Base-by-base conservation (phyloP, 2,329 filamentous ascomycete genomes). In the Sporothrix variecibatus region DNA sequence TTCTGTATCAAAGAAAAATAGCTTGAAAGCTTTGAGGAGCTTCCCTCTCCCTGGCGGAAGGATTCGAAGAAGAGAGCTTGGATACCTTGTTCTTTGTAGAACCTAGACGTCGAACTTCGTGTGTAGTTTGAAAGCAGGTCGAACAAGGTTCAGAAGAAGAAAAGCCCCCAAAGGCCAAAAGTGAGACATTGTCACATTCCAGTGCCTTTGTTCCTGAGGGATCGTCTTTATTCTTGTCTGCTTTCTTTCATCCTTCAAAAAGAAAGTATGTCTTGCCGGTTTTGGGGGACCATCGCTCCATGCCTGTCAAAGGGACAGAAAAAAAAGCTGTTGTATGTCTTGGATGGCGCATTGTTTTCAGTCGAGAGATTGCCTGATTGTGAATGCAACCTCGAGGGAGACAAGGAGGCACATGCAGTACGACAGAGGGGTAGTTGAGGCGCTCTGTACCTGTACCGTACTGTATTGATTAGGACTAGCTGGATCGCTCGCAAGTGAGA, bases 121-220 rank as follows among this genome's bases (percentile, higher is more conserved):
- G 43, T 43, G 43, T 49, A 49, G 15, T 49, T 49, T 6, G 43
- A 56, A 56, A 56, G 51, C n/a, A 56, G n/a, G n/a, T 26, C 51
- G 8, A 12, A 9, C n/a, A 49, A 49, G 15, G 51, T 53, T 17
- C 34, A 34, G 34, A 34, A 3, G 23, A 53, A 26, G 31, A 40
- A 40, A 64, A 38, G 12, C 1, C 43, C 5, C 43, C 43, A 20
- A 49, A 20, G 20, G n/a, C 9, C 5, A 56, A 56, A 43, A 20
- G 40, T 69, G 46, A 69, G 67, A 69, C 67, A 69, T 56, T 38
- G 67, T 53, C n/a, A 20, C 46, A 69, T 69, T 69, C 67, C 46
- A 31, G 17, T 53, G 67, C 56, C 67, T 69, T 69, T 69, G 67
- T 69, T 69, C 67, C 67, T 69, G 46, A 31, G 12, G 3, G 26